These are phyloP conservation scores for Aspergillus hancockii DNA, from an alignment of 495 filamentous ascomycete species.

Conservation along the genomic window DNA sequence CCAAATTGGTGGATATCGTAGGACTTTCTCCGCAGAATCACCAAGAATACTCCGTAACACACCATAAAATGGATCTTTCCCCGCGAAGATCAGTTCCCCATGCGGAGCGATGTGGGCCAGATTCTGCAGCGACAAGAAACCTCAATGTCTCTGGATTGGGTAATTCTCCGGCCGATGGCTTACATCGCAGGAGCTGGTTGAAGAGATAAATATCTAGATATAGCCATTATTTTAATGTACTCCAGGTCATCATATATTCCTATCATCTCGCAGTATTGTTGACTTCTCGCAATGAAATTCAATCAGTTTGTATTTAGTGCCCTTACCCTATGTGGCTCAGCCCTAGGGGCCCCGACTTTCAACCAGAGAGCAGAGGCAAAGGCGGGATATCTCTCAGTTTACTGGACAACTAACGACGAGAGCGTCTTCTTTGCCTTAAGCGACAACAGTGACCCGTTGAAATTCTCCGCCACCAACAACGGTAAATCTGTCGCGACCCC, in stretches of 20 bases:
- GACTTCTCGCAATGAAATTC: neutral
- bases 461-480: slow-evolving; percentile 7
- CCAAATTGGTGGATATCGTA: too few relatives aligned
- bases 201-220: neutral
- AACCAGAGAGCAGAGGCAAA: slow-evolving; percentile 15
- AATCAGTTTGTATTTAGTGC: neutral
- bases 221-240: too few relatives aligned
- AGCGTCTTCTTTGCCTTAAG: slow-evolving; percentile 24
- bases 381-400: slow-evolving; percentile 17
- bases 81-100: neutral
- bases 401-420: slow-evolving; percentile 22
- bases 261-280: neutral
- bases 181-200: neutral
- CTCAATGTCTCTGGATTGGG: neutral
- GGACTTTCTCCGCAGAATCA: too few relatives aligned
- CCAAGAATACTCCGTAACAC: too few relatives aligned
- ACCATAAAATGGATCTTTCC: neutral
- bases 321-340: neutral
- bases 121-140: neutral
- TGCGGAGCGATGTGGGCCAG: neutral
- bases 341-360: neutral
- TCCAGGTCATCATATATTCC: too few relatives aligned
- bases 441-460: slow-evolving; percentile 13
- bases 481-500: slow-evolving; percentile 15
- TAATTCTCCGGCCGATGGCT: neutral